Conservation (phyloP, 2,329 filamentous ascomycete genomes). For the Sporothrix luriei region DNA sequence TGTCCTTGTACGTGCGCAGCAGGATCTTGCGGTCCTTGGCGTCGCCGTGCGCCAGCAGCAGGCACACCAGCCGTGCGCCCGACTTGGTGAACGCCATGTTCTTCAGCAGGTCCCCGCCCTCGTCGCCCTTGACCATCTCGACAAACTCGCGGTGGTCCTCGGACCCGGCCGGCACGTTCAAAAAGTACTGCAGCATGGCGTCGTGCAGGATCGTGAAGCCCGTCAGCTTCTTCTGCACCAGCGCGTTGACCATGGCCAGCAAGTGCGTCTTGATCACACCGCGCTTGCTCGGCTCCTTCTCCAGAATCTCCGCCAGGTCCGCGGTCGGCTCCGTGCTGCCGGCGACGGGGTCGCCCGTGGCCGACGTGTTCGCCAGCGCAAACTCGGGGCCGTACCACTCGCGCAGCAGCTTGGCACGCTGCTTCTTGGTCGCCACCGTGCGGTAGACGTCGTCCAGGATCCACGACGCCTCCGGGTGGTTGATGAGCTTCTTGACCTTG, state of each 20-base stretch:
- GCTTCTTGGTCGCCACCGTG: slow-evolving; percentile 78
- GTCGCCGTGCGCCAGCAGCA: slow-evolving; percentile 78
- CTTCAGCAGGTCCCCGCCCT: slow-evolving; percentile 85
- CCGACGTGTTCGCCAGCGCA: slow-evolving; percentile 61
- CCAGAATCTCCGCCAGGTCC: slow-evolving; percentile 75
- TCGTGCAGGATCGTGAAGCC: slow-evolving; percentile 98
- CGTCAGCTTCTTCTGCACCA: slow-evolving; percentile 94
- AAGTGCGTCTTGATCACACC: slow-evolving; percentile 83
- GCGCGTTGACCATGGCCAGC: slow-evolving; percentile 81
- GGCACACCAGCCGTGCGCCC: slow-evolving; percentile 77
- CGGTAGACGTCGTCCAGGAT: slow-evolving; percentile 97
- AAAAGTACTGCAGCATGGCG: slow-evolving; percentile 95
- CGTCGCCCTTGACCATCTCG: slow-evolving; percentile 88
- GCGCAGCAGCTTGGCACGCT: slow-evolving; percentile 80
- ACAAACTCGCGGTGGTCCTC: slow-evolving; percentile 85
- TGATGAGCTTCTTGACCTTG: slow-evolving; percentile 87
- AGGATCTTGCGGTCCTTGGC: slow-evolving; percentile 94
- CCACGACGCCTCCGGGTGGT: slow-evolving; percentile 95
- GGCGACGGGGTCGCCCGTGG: slow-evolving; percentile 13
- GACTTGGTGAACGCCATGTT: slow-evolving; percentile 95
- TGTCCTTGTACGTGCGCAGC: slow-evolving; percentile 84
- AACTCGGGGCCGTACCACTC: slow-evolving; percentile 99
- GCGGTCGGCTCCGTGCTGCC: slow-evolving; percentile 53
- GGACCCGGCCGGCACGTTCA: slow-evolving; percentile 73
- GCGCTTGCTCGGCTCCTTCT: slow-evolving; percentile 79